These are phyloP conservation scores for Aspergillus olivimuriae DNA, from an alignment of 495 filamentous ascomycete genomes.

Conservation along the genomic window DNA sequence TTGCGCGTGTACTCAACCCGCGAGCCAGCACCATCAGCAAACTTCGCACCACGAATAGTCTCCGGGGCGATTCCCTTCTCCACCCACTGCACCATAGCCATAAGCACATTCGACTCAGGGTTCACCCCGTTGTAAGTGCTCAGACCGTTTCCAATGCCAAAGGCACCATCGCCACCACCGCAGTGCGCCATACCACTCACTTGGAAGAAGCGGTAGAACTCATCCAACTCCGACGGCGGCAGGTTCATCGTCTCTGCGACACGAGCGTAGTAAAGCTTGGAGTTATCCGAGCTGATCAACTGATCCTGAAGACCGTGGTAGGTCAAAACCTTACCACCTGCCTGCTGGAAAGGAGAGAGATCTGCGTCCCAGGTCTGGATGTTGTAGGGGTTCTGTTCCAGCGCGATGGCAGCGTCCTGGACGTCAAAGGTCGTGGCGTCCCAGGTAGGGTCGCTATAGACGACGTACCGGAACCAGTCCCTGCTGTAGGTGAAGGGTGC, in stretches of 20 bases:
- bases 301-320: conserved; percentile 46
- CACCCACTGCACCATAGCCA: conserved; percentile 55
- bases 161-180: conserved; percentile 45
- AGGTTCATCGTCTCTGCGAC: conserved; percentile 40
- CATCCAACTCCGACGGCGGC: conserved; percentile 38
- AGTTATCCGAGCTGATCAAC: conserved; percentile 37
- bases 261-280: conserved; percentile 38
- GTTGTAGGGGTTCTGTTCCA: conserved; percentile 39
- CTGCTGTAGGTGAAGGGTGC: conserved; percentile 32
- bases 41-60: conserved; percentile 47
- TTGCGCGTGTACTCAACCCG: conserved; percentile 31
- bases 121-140: conserved; percentile 21
- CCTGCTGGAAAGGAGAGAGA: conserved; percentile 33
- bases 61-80: conserved; percentile 52
- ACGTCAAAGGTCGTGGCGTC: conserved; percentile 32
- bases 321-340: conserved; percentile 44
- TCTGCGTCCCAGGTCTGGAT: conserved; percentile 46
- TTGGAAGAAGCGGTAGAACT: conserved; percentile 55
- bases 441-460: conserved; percentile 48
- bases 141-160: conserved; percentile 44
- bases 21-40: conserved; percentile 32
- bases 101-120: conserved; percentile 41
- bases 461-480: conserved; percentile 49
- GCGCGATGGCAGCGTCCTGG: conserved; percentile 30
- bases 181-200: conserved; percentile 54